Evolutionary conservation across 768 basidiomycete genomes (phyloP), one percentile per base, ranked within the genome.

Genomic region (Trametes meyenii): DNA sequence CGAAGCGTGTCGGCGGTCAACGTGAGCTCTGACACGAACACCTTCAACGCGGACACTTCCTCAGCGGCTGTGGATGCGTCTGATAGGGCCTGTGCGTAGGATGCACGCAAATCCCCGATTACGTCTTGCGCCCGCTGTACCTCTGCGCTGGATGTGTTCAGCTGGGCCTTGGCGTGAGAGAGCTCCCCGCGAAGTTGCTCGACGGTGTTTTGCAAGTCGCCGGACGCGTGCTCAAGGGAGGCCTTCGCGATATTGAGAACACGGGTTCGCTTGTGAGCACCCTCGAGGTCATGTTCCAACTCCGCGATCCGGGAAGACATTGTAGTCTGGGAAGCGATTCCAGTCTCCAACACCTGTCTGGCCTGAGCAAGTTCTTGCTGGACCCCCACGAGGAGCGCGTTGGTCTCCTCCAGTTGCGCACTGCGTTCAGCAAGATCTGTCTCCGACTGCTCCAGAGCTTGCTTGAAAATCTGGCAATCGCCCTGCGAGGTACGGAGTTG

Each of bases 401-500:
- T 39, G 2, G 55, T 51, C 39, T 43, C 24, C 33, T 58, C 39
- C 6, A 50, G 42, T 16, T 55, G 46, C 24, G 50, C 19, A 6
- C n/a, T 44, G n/a, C 40, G 24, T 16, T 29, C 42, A 19, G 24
- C 42, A 21, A 43, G 50, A 13, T 56, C 58, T n/a, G 56, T 52
- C 43, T 71, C 63, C 29, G 60, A 60, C 16, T 55, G 58, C 12
- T 64, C 50, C 49, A 67, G 46, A 17, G 72, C 61, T 6, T 50
- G 38, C 33, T 70, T 64, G 23, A 73, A 49, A 23, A 4, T 14
- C 40, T 50, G 39, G 14, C 12, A 2, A 5, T 55, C 46, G 19
- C n/a, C 42, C 13, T 55, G 53, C 3, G 29, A 6, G 14, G 48
- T 21, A 11, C 21, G 19, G 5, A 61, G 40, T 19, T 56, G 54